These are phyloP conservation scores for Phytophthora palmivora DNA, from an alignment of 352 stramenopile species.

Conservation along the genomic window DNA sequence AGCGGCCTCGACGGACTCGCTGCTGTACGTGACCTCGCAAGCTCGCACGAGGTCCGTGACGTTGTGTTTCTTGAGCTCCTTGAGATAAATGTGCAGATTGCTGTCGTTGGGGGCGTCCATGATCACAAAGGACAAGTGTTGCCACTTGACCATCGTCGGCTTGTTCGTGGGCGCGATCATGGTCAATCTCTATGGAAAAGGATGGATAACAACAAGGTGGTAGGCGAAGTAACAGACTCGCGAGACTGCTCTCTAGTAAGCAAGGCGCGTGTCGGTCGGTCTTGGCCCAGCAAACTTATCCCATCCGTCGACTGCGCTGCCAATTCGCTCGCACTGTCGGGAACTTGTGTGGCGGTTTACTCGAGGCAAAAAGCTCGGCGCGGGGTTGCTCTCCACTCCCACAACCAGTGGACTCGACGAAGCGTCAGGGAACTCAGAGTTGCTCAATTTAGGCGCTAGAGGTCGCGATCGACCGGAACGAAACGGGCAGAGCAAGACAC, in stretches of 20 bases:
- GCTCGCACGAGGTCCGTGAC: conserved; percentile 96
- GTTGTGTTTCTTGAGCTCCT: conserved; percentile 96
- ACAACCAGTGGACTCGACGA: conserved; percentile 55
- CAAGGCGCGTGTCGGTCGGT: conserved; percentile 35
- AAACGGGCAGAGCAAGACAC: conserved; percentile 7
- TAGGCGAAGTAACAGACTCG: conserved; percentile 4
- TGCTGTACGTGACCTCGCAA: conserved; percentile 96
- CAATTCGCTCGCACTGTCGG: conserved; percentile 30
- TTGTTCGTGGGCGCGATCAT: conserved; percentile 91
- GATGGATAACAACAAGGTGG: conserved; percentile 17
- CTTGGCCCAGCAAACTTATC: conserved; percentile 51
- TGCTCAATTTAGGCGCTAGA: conserved; percentile 35
- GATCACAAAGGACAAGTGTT: conserved; percentile 96
- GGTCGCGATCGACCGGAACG: conserved; percentile 20
- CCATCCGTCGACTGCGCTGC: conserved; percentile 47
- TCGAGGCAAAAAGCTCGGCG: conserved; percentile 29
- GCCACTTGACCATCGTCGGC: conserved; percentile 87
- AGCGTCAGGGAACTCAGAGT: conserved; percentile 51
- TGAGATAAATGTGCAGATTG: conserved; percentile 98
- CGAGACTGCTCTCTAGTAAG: conserved; percentile 11
- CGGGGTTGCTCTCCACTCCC: conserved; percentile 47
- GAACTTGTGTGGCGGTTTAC: conserved; percentile 25
- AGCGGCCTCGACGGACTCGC: conserved; percentile 90
- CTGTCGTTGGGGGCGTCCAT: conserved; percentile 97
- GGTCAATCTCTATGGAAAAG: conserved; percentile 28